Percentiles rank a stretch among this genome's conserved stretches.
These are phyloP conservation scores for Hericium coralloides DNA, from an alignment of 768 basidiomycete genomes.

Conservation along the genomic window DNA sequence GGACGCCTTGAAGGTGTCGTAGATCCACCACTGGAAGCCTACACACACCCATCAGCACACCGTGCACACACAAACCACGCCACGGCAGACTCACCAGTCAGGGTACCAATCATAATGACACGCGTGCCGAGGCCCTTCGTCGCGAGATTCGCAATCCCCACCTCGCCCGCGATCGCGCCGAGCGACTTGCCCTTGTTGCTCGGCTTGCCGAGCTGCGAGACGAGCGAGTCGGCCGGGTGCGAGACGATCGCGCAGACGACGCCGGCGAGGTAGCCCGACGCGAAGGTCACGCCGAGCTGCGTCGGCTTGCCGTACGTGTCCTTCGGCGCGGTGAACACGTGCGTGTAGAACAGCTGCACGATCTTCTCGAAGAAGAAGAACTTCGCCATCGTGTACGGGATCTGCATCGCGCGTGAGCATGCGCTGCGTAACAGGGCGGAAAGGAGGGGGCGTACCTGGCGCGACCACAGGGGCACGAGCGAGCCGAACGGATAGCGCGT, in stretches of 20 bases:
- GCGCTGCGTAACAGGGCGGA: background rate
- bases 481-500: slow-evolving; percentile 85
- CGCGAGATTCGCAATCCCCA: slow-evolving; percentile 52
- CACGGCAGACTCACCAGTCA: slow-evolving; percentile 14
- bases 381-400: slow-evolving; percentile 99
- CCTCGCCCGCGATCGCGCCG: slow-evolving; percentile 63
- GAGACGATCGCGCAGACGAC: slow-evolving; percentile 94
- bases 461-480: slow-evolving; percentile 79
- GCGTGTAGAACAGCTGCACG: slow-evolving; percentile 79
- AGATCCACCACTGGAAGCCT: slow-evolving; percentile 95
- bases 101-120: slow-evolving; percentile 65
- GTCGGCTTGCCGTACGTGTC: slow-evolving; percentile 71
- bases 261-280: slow-evolving; percentile 91
- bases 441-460: slow-evolving; percentile 76
- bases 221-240: slow-evolving; percentile 90
- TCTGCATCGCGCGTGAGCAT: slow-evolving; percentile 41
- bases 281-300: slow-evolving; percentile 84
- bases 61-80: slow-evolving; percentile 3
- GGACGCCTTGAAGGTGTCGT: slow-evolving; percentile 75
- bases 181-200: slow-evolving; percentile 74
- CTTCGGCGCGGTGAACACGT: slow-evolving; percentile 76
- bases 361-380: slow-evolving; percentile 95
- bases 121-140: slow-evolving; percentile 86
- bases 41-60: slow-evolving; percentile 14
- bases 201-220: slow-evolving; percentile 90